Conservation (phyloP, 2,329 filamentous ascomycete species). For the Diaporthe sp. region DNA sequence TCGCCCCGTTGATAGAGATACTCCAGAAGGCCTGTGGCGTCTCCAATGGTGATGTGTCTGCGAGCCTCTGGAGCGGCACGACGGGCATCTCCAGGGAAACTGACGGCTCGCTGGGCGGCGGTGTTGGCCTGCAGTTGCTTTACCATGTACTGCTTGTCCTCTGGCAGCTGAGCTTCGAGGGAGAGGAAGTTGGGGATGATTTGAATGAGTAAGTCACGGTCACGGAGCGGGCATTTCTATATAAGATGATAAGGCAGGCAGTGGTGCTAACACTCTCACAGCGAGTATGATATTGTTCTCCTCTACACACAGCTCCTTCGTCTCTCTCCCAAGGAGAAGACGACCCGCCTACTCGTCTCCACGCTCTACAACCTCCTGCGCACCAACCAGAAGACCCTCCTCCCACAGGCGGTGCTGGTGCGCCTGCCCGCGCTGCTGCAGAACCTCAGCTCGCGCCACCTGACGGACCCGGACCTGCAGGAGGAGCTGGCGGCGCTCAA, state of each 20-base stretch:
- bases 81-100: constrained; percentile 65
- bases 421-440: constrained; percentile 79
- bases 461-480: constrained; percentile 73
- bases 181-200: constrained; percentile 77
- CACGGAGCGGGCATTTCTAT: background rate
- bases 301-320: constrained; percentile 94
- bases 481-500: constrained; percentile 72
- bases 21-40: constrained; percentile 82
- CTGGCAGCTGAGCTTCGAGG: constrained; percentile 98
- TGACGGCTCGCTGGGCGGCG: constrained; percentile 77
- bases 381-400: constrained; percentile 76
- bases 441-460: constrained; percentile 72
- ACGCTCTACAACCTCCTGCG: constrained; percentile 89
- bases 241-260: background rate
- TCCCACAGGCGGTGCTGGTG: constrained; percentile 88
- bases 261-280: constrained; percentile 55
- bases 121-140: constrained; percentile 90
- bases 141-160: constrained; percentile 94
- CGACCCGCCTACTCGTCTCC: constrained; percentile 88
- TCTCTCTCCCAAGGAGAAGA: constrained; percentile 97
- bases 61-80: constrained; percentile 72
- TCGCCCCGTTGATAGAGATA: constrained; percentile 85
- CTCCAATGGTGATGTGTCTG: constrained; percentile 72
- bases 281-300: constrained; percentile 91
- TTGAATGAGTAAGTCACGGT: constrained; percentile 80